Evolutionary conservation across 2,329 filamentous ascomycete genomes (phyloP).

Genomic region (Teratosphaeria nubilosa): DNA sequence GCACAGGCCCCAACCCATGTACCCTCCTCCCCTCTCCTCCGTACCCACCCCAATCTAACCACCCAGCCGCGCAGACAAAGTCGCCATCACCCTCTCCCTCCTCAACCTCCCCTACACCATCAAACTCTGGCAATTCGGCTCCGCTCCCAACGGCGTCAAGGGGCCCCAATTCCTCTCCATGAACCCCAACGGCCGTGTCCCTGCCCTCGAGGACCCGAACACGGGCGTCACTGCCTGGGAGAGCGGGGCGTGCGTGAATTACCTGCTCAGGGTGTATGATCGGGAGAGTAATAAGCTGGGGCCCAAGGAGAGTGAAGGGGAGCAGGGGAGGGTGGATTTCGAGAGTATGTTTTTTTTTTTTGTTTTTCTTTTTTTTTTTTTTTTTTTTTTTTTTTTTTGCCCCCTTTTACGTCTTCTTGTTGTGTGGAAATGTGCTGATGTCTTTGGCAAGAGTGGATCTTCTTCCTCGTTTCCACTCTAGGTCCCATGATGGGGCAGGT

Average conservation of each 20-base stretch:
- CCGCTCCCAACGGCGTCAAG: conserved; percentile 30
- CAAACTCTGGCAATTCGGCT: conserved; percentile 34
- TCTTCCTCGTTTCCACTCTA: conserved; percentile 32
- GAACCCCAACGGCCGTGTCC: conserved; percentile 37
- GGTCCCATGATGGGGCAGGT: conserved; percentile 26
- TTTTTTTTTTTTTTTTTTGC: background rate
- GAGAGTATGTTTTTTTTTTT: conserved; percentile 19
- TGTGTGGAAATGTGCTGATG: background rate
- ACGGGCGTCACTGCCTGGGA: conserved; percentile 39
- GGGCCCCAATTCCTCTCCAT: conserved; percentile 30
- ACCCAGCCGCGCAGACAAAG: conserved; percentile 22
- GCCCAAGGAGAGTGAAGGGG: conserved; percentile 20
- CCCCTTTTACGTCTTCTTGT: too few relatives aligned
- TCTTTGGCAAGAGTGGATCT: conserved; percentile 28
- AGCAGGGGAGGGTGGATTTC: conserved; percentile 35
- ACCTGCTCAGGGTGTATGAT: conserved; percentile 37
- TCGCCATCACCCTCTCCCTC: conserved; percentile 33
- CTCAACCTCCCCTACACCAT: conserved; percentile 32
- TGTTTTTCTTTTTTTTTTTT: background rate
- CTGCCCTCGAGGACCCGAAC: conserved; percentile 37
- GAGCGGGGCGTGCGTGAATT: conserved; percentile 41
- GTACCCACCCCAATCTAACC: background rate
- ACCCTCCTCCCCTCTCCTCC: background rate
- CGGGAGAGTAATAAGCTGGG: conserved; percentile 29
- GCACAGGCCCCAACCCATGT: conserved; percentile 31